A percentile compares a stretch with the other conserved stretches of the same genome.
phyloP scores from a whole-genome alignment of 345 rosid species.

The Syzygium jambos region DNA sequence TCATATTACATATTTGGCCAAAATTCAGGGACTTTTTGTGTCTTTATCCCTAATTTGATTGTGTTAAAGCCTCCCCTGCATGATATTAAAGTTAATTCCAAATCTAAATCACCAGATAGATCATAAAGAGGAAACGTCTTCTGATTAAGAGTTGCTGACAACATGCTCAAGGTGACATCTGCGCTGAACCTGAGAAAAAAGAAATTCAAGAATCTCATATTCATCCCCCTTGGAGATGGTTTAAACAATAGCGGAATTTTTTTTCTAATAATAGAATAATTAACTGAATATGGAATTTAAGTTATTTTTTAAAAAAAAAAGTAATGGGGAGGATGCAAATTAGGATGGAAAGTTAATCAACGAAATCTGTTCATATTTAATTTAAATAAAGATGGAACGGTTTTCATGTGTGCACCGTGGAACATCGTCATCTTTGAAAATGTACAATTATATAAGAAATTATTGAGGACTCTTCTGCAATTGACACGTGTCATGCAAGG shows the following conservation, averaged over 20 bases:
- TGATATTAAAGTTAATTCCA: not conserved
- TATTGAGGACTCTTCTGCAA: no score
- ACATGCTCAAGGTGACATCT: not conserved
- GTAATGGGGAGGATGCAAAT: not conserved
- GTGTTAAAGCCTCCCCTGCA: not conserved
- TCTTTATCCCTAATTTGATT: not conserved
- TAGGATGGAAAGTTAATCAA: not conserved
- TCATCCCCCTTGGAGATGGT: not conserved
- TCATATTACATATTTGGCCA: no score
- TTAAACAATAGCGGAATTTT: not conserved
- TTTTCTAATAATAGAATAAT: not conserved
- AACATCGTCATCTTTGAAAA: not conserved
- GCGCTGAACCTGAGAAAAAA: not conserved
- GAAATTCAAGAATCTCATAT: not conserved
- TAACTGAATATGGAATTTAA: not conserved
- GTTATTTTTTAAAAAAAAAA: no score
- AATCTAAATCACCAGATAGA: not conserved
- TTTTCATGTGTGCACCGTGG: not conserved
- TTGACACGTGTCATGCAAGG: no score
- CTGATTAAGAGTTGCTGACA: not conserved
- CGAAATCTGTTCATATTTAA: no score
- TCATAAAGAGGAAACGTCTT: not conserved
- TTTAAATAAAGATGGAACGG: no score
- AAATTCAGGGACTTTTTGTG: no score
- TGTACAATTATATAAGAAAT: no score